Evolutionary conservation across 164 flowering plant species (phyloP).

Genomic region (Aristolochia fimbriata): DNA sequence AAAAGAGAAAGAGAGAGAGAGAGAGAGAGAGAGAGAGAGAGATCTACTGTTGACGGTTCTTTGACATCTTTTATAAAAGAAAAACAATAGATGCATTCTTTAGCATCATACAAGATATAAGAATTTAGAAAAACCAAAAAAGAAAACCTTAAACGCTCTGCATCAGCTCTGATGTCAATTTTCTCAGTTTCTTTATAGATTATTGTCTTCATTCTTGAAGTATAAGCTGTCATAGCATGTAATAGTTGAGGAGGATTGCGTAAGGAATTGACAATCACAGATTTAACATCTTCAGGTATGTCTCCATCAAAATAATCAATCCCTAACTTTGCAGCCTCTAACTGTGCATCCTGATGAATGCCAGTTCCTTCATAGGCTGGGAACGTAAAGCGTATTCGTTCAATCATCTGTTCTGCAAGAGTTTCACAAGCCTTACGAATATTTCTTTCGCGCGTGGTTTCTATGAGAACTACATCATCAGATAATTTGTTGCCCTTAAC

Average conservation of each 20-base stretch:
- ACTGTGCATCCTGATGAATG: constrained; percentile 60
- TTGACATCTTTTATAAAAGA: too few relatives aligned
- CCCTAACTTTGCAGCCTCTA: constrained; percentile 72
- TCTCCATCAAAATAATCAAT: constrained; percentile 83
- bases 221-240: constrained; percentile 72
- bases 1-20: too few relatives aligned
- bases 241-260: constrained; percentile 73
- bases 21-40: too few relatives aligned
- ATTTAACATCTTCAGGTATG: constrained; percentile 68
- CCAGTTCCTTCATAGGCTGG: constrained; percentile 93
- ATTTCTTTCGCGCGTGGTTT: constrained; percentile 71
- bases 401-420: constrained; percentile 62
- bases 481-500: constrained; percentile 66
- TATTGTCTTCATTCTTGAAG: constrained; percentile 53
- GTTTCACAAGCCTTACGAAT: constrained; percentile 80
- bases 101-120: not conserved
- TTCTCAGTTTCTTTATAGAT: constrained; percentile 76
- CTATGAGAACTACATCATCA: constrained; percentile 79
- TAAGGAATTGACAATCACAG: constrained; percentile 42
- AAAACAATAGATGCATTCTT: too few relatives aligned
- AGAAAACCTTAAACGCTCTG: constrained; percentile 81
- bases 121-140: not conserved
- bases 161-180: constrained; percentile 90
- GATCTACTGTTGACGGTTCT: too few relatives aligned
- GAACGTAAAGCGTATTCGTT: constrained; percentile 53